Evolutionary conservation across 441 rosid genomes (phyloP).

Genomic region (Gossypium trilobum): DNA sequence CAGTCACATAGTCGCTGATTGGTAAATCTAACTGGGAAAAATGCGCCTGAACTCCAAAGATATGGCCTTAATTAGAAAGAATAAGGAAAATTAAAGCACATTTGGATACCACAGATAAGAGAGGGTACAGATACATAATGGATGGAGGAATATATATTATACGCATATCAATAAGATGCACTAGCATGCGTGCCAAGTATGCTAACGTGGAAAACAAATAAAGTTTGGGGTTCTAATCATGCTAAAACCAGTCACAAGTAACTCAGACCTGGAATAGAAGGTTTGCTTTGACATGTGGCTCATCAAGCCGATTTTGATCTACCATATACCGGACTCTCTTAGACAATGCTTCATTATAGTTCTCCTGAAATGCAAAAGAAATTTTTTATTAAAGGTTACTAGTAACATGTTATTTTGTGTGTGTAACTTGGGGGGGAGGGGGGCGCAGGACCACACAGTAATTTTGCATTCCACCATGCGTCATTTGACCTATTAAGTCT

Average conservation of each 20-base stretch:
- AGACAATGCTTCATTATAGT: constrained; percentile 66
- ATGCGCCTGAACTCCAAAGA: constrained; percentile 60
- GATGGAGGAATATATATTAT: background rate
- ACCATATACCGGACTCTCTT: constrained; percentile 60
- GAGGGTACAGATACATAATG: background rate
- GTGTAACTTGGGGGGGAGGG: too few relatives aligned
- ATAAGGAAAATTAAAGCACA: background rate
- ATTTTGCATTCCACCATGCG: background rate
- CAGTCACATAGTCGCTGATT: constrained; percentile 85
- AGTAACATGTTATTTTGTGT: background rate
- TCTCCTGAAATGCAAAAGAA: constrained; percentile 49
- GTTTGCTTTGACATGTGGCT: constrained; percentile 91
- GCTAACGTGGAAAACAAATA: background rate
- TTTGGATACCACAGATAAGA: background rate
- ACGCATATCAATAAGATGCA: background rate
- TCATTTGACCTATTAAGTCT: background rate
- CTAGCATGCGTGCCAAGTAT: background rate
- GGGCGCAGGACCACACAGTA: background rate
- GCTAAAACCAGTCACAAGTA: constrained; percentile 6
- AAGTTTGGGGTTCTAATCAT: background rate
- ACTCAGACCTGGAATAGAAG: constrained; percentile 68
- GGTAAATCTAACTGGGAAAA: constrained; percentile 84
- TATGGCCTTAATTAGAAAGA: background rate
- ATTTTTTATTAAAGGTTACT: background rate
- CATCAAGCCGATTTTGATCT: constrained; percentile 75